Evolutionary conservation across 352 stramenopile species (phyloP), one percentile per base, ranked within the genome.

Genomic region (Halophytophthora polymorphica): DNA sequence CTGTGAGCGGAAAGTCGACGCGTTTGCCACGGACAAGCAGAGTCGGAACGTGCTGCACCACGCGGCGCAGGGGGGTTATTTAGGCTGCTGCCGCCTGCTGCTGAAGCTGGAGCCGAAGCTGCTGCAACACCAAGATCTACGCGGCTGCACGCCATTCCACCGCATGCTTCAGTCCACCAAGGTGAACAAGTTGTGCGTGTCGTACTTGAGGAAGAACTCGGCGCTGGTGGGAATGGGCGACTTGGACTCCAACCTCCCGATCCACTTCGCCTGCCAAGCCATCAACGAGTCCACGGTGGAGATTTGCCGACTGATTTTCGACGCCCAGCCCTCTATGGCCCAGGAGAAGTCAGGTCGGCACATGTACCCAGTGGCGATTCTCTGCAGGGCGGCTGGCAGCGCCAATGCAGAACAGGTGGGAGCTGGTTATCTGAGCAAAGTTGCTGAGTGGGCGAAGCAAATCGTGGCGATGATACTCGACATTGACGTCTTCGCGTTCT

Each of bases 261-360:
- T 90, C 50, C 77, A 90, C 36, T 90, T 76, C 50, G 80, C 71
- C 4, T 88, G 71, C n/a, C 66, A 69, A 44, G 63, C 45, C 31
- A 45, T 88, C 19, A 88, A 79, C 45, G 31, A 50, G 13, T 55
- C 51, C 22, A 86, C 75, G 4, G 63, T 77, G 5, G 60, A 69
- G 31, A 77, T 88, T 37, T 70, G 64, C 33, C 56, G 57, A 17
- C 46, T 77, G 8, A 72, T 88, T n/a, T 56, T 90, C 40, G 28
- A 48, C 50, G 44, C 62, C 10, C 54, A 84, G 36, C 51, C 77
- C 5, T 50, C 48, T 21, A 66, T 67, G 45, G 38, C 76, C 35
- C 35, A 65, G 1, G 64, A 87, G 43, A 73, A 62, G 44, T 73
- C 50, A n/a, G 64, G 52, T 28, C 50, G 73, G 12, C 63, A 47